Evolutionary conservation across 202 grass and related monocot species (phyloP).

Genomic region (Dendrocalamus latiflorus): DNA sequence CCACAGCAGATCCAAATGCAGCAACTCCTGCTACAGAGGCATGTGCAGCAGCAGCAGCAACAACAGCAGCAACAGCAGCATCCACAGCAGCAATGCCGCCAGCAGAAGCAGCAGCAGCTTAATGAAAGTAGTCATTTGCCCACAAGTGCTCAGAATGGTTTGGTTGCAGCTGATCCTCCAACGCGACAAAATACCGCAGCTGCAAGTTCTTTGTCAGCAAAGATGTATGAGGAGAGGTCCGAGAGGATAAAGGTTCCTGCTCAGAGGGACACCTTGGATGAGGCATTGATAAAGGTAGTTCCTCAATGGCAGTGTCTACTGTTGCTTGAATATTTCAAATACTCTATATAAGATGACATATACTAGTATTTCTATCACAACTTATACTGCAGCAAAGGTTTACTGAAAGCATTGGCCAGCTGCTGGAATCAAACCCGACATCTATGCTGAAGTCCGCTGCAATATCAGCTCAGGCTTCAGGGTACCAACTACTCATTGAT

Average conservation of each 20-base stretch:
- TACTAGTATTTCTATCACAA: neutral
- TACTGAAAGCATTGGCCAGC: slow-evolving; percentile 38
- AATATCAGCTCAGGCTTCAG: slow-evolving; percentile 50
- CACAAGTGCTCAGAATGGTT: slow-evolving; percentile 43
- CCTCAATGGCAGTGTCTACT: neutral
- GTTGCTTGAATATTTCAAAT: neutral
- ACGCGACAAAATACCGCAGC: slow-evolving; percentile 27
- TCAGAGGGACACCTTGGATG: slow-evolving; percentile 48
- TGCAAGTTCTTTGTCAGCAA: slow-evolving; percentile 45
- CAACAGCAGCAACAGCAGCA: slow-evolving; percentile 40
- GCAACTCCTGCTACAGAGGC: slow-evolving; percentile 50
- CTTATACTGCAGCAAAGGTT: slow-evolving; percentile 47
- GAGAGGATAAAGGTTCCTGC: slow-evolving; percentile 42
- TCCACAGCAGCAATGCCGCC: slow-evolving; percentile 15
- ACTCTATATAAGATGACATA: neutral
- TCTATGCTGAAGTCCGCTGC: slow-evolving; percentile 50
- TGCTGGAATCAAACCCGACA: slow-evolving; percentile 56
- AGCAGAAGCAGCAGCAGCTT: slow-evolving; percentile 45
- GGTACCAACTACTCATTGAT: slow-evolving; percentile 34
- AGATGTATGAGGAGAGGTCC: slow-evolving; percentile 40
- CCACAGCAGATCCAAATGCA: slow-evolving; percentile 55
- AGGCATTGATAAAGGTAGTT: slow-evolving; percentile 45
- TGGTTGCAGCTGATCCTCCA: slow-evolving; percentile 26
- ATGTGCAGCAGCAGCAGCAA: slow-evolving; percentile 32
- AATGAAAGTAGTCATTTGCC: slow-evolving; percentile 30